phyloP scores from a whole-genome alignment of 345 rosid species.

The Gossypium rotundifolium region DNA sequence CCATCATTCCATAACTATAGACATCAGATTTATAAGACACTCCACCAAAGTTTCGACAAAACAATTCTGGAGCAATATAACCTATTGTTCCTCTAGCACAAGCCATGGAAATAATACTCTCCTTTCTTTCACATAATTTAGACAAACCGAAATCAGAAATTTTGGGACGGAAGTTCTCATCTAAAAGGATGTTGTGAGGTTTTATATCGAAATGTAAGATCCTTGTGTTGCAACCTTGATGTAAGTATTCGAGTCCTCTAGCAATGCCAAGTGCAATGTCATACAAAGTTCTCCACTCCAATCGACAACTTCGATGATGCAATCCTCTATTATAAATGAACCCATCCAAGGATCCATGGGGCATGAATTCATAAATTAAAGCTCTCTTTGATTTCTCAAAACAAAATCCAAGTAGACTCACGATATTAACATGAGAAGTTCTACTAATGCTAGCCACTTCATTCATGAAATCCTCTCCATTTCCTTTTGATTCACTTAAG shows the following conservation, averaged over 20 bases:
- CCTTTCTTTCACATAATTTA: conserved; percentile 26
- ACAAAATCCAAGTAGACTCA: neutral
- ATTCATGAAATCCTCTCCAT: neutral
- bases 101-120: conserved; percentile 27
- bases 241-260: conserved; percentile 52
- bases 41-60: conserved; percentile 25
- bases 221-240: conserved; percentile 41
- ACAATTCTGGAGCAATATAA: conserved; percentile 39
- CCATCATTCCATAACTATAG: conserved; percentile 48
- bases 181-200: conserved; percentile 41
- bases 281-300: neutral
- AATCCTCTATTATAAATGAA: neutral
- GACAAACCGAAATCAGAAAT: conserved; percentile 52
- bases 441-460: neutral
- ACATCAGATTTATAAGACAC: conserved; percentile 47
- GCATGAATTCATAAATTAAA: neutral
- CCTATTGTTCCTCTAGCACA: neutral
- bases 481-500: neutral
- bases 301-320: neutral
- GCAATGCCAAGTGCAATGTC: conserved; percentile 18
- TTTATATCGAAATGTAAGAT: conserved; percentile 49
- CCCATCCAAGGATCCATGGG: neutral
- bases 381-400: neutral
- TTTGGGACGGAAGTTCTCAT: conserved; percentile 32
- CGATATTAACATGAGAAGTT: neutral